phyloP scores from a whole-genome alignment of 108 stramenopile genomes.

The Skeletonema costatum region DNA sequence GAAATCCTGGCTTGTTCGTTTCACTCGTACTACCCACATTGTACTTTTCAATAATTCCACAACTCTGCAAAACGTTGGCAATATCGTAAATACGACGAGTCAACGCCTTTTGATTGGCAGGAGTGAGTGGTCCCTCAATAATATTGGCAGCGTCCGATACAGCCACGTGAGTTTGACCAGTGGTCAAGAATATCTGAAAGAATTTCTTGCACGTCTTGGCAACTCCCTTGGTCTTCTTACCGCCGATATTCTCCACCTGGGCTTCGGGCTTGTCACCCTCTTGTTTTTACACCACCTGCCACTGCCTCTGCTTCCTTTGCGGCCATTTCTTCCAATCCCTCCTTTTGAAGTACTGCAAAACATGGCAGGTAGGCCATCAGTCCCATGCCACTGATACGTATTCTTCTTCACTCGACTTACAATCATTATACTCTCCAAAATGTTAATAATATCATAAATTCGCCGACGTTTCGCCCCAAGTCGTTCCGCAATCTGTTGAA shows the following conservation, averaged over 20 bases:
- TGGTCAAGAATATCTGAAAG: constrained; percentile 69
- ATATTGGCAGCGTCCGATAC: constrained; percentile 66
- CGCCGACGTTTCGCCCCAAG: neutral
- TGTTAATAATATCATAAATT: constrained; percentile 11
- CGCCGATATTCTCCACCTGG: neutral
- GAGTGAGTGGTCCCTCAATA: constrained; percentile 48
- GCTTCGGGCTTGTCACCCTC: neutral
- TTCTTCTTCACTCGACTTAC: constrained; percentile 3
- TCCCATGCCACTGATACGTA: constrained; percentile 2
- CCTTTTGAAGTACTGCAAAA: neutral
- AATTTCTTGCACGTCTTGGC: constrained; percentile 68
- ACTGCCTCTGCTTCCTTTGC: constrained; percentile 4
- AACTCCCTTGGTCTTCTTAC: constrained; percentile 58
- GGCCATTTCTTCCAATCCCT: neutral
- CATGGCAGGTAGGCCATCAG: neutral
- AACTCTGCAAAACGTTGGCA: constrained; percentile 43
- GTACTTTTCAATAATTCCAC: constrained; percentile 43
- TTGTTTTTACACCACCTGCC: neutral
- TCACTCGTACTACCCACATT: constrained; percentile 1
- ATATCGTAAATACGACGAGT: constrained; percentile 59
- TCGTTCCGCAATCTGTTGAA: neutral
- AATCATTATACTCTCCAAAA: neutral
- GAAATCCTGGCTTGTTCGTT: neutral
- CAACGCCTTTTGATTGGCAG: constrained; percentile 34
- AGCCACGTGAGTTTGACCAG: constrained; percentile 48